These are phyloP conservation scores for Gastrodia elata DNA, from an alignment of 106 monocot species.

Conservation along the genomic window DNA sequence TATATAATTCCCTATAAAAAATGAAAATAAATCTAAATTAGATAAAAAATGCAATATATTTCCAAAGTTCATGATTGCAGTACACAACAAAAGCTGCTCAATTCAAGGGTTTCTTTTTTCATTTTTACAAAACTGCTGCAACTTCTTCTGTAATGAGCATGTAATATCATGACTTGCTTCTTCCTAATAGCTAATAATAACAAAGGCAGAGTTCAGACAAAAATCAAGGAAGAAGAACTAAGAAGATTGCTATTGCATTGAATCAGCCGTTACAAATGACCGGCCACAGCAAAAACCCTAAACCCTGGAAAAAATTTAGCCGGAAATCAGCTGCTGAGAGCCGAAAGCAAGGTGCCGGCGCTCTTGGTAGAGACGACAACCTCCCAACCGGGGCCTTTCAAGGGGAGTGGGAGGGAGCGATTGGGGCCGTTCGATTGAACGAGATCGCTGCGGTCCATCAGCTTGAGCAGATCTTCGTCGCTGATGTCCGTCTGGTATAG, in stretches of 20 bases:
- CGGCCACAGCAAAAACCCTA: background rate
- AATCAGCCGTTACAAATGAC: too few relatives aligned
- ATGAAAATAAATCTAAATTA: too few relatives aligned
- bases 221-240: too few relatives aligned
- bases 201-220: too few relatives aligned
- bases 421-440: background rate
- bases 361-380: constrained; percentile 61
- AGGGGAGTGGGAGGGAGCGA: constrained; percentile 20
- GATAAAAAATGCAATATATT: too few relatives aligned
- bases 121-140: constrained; percentile 2
- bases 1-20: too few relatives aligned
- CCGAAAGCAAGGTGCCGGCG: constrained; percentile 56
- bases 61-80: background rate
- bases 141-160: too few relatives aligned
- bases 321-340: constrained; percentile 44
- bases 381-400: constrained; percentile 92
- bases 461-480: constrained; percentile 56
- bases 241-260: too few relatives aligned
- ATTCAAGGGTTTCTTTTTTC: background rate
- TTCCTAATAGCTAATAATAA: too few relatives aligned
- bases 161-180: too few relatives aligned
- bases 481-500: constrained; percentile 65
- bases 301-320: background rate
- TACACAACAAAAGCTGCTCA: background rate
- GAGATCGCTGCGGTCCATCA: constrained; percentile 79